A percentile compares a stretch with the other conserved stretches of the same genome.
These are phyloP conservation scores for Didymella glomerata DNA, from an alignment of 2,329 filamentous ascomycete species.

Conservation along the genomic window DNA sequence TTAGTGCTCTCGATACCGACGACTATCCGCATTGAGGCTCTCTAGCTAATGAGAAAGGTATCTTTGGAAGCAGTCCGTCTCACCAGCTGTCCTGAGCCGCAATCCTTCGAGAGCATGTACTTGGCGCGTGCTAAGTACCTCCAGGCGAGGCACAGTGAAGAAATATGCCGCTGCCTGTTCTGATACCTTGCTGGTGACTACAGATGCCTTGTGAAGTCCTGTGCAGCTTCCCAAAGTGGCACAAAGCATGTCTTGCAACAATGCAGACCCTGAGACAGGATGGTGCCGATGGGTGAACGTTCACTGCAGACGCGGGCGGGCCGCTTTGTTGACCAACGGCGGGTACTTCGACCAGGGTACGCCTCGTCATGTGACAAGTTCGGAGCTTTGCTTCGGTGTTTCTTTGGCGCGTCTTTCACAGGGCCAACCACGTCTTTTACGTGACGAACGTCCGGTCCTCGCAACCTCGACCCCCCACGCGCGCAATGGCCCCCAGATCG, in stretches of 20 bases:
- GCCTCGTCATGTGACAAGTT: constrained; percentile 14
- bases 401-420: constrained; percentile 26
- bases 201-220: not conserved
- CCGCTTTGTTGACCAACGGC: constrained; percentile 16
- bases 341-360: constrained; percentile 16
- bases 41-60: constrained; percentile 10
- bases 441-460: constrained; percentile 16
- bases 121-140: constrained; percentile 12
- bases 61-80: constrained; percentile 18
- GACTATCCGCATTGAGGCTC: constrained; percentile 7
- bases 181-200: not conserved
- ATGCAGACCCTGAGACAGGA: not conserved
- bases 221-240: not conserved
- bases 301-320: constrained; percentile 18
- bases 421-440: constrained; percentile 35
- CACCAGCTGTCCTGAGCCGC: constrained; percentile 18
- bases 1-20: constrained; percentile 14
- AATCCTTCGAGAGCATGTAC: constrained; percentile 12
- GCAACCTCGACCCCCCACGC: constrained; percentile 16
- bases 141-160: not conserved
- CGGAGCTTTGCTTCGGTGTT: constrained; percentile 23
- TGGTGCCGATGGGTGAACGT: constrained; percentile 5
- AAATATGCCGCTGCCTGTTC: not conserved
- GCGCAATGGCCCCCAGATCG: constrained; percentile 44
- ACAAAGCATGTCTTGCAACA: not conserved